These are phyloP conservation scores for Nissolia schottii DNA, from an alignment of 306 rosid species.

Conservation along the genomic window DNA sequence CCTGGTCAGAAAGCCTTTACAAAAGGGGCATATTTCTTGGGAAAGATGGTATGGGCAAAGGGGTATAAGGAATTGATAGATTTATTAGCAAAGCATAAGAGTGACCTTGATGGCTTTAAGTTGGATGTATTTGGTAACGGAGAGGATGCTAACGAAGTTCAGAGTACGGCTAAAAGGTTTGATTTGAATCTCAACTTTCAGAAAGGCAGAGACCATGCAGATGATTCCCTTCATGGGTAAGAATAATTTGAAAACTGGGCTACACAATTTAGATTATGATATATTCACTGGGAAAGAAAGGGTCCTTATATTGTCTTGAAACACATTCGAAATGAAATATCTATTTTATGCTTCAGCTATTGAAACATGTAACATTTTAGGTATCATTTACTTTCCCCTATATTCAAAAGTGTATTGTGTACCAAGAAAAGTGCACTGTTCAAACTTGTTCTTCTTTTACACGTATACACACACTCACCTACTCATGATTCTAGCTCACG, in stretches of 20 bases:
- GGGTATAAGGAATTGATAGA: constrained; percentile 87
- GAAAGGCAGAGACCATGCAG: constrained; percentile 96
- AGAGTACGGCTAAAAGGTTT: constrained; percentile 69
- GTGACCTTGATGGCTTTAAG: constrained; percentile 80
- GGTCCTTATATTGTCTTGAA: not conserved
- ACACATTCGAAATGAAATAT: not conserved
- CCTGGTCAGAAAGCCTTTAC: constrained; percentile 74
- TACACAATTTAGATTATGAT: not conserved
- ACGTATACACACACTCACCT: not conserved
- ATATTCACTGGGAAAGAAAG: not conserved
- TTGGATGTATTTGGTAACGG: constrained; percentile 93
- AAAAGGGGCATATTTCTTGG: constrained; percentile 96
- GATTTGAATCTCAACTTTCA: constrained; percentile 85
- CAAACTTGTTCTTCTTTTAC: not conserved
- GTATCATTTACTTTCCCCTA: not conserved
- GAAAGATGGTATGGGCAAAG: constrained; percentile 99
- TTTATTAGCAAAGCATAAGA: constrained; percentile 68
- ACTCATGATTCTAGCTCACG: not conserved
- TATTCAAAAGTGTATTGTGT: constrained; percentile 1
- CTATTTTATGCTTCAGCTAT: constrained; percentile 4
- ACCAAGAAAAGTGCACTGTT: constrained; percentile 1
- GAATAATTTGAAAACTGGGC: constrained; percentile 25
- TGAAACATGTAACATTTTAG: constrained; percentile 7
- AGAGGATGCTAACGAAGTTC: constrained; percentile 91
- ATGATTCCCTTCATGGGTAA: constrained; percentile 87